Evolutionary conservation across 805 yeast species (phyloP), one percentile per base, ranked within the genome.

Genomic region (Teunomyces kruisii): DNA sequence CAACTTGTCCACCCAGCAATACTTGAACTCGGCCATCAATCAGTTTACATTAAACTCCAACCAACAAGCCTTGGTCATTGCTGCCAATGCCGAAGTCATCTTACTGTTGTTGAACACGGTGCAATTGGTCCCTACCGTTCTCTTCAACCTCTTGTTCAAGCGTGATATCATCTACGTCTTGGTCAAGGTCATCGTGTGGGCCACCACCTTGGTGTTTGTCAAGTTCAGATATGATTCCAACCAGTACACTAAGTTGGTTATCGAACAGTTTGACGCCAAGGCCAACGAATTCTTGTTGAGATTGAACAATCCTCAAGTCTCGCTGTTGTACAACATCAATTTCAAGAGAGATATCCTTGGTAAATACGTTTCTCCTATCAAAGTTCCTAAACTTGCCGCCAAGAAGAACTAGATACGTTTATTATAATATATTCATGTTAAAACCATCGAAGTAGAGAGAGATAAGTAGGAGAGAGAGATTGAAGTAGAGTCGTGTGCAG

Each of bases 201-300:
- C 48, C 1, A 37, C 57, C 4, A 52, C 68, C 9, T 53, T 63
- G 26, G 66, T 58, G 6, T 71, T 71, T 38, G 50, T 66, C 44
- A 69, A 67, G 46, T 59, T 69, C 44, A 61, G 75, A 46, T 68
- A 51, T 51, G 67, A 64, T 45, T 50, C 55, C 9, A 68, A 62
- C 45, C 58, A 55, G 47, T 66, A 60, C 50, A 62, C 73, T 14
- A 60, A 59, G 46, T 48, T 65, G 7, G 62, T 83, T 7, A 61
- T 82, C 37, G 64, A 65, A 10, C 75, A 74, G 42, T 74, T 75
- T 52, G 78, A 81, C 46, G 53, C 60, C 44, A 68, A 63, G 49
- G 56, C 75, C 14, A 74, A 68, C 46, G 49, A 44, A 29, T 48
- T 45, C 19, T 61, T 56, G 43, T 26, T 39, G 9, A 48, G 54